Evolutionary conservation across 2,329 filamentous ascomycete species (phyloP).

Genomic region (Tolypocladium capitatum): DNA sequence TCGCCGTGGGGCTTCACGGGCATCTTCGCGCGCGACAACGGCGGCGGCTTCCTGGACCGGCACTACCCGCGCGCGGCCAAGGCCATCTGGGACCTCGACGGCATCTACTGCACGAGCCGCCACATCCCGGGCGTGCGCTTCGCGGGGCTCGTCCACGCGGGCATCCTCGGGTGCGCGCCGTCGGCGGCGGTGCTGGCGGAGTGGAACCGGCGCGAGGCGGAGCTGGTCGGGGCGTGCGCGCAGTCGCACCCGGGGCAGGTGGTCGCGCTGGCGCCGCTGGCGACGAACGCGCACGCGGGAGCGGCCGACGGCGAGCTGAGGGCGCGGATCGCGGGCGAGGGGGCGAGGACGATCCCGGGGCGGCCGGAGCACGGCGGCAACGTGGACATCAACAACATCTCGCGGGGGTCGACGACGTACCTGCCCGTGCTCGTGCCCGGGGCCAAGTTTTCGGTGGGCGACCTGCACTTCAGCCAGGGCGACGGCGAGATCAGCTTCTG

Average conservation of each 20-base stretch:
- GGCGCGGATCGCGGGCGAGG: constrained; percentile 59
- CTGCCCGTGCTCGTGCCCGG: constrained; percentile 76
- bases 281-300: constrained; percentile 61
- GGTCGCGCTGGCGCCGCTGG: constrained; percentile 66
- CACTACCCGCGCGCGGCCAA: constrained; percentile 69
- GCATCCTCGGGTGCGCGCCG: constrained; percentile 81
- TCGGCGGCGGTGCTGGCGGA: constrained; percentile 61
- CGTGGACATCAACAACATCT: constrained; percentile 83
- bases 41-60: constrained; percentile 80
- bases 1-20: constrained; percentile 86
- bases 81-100: constrained; percentile 45
- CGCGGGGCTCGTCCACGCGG: constrained; percentile 79
- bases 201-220: constrained; percentile 75
- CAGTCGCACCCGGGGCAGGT: constrained; percentile 47
- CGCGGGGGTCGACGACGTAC: constrained; percentile 68
- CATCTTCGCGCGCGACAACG: constrained; percentile 66
- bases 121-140: constrained; percentile 84
- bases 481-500: constrained; percentile 87
- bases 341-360: constrained; percentile 74
- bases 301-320: constrained; percentile 42
- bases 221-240: constrained; percentile 51
- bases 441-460: constrained; percentile 82
- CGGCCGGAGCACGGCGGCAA: constrained; percentile 82
- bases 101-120: constrained; percentile 61
- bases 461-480: constrained; percentile 70